Percentiles rank a stretch among this genome's conserved stretches.
Conservation (phyloP, 2,329 filamentous ascomycete genomes). For the Colletotrichum chlorophyti region DNA sequence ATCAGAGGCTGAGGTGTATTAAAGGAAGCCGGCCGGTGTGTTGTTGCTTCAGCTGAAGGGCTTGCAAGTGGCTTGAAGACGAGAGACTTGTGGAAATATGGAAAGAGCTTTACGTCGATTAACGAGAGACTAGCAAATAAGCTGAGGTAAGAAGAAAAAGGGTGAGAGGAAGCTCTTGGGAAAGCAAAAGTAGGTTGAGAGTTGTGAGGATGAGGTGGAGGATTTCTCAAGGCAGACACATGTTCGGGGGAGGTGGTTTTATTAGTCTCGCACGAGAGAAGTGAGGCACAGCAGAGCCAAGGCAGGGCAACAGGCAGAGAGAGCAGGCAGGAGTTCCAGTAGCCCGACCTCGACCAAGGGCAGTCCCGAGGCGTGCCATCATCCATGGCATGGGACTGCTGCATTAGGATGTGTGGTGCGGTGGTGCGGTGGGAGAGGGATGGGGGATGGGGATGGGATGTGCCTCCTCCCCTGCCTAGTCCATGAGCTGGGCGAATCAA, state of each 20-base stretch:
- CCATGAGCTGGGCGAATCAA: conserved; percentile 21
- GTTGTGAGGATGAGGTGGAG: conserved; percentile 6
- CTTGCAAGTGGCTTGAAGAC: conserved; percentile 12
- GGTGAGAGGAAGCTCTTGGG: conserved; percentile 12
- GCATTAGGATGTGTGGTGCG: neutral
- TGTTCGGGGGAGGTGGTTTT: conserved; percentile 24
- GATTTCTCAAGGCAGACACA: neutral
- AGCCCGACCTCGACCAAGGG: too few relatives aligned
- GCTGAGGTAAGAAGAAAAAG: conserved; percentile 9
- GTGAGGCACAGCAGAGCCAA: conserved; percentile 17
- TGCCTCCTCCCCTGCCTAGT: neutral
- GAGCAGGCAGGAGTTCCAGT: neutral
- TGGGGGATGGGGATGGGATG: conserved; percentile 13
- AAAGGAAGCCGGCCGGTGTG: conserved; percentile 9
- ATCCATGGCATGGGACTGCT: too few relatives aligned
- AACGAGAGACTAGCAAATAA: conserved; percentile 27
- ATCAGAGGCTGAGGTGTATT: conserved; percentile 16
- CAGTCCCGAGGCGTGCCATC: neutral
- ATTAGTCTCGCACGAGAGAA: conserved; percentile 12
- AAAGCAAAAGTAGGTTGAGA: conserved; percentile 18
- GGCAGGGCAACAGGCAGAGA: neutral
- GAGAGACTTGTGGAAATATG: conserved; percentile 25
- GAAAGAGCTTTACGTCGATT: conserved; percentile 23
- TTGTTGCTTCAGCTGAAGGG: conserved; percentile 6
- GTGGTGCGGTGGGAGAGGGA: neutral